Conservation (phyloP, 139 green algal species). For the Coccomyxa sp. region DNA sequence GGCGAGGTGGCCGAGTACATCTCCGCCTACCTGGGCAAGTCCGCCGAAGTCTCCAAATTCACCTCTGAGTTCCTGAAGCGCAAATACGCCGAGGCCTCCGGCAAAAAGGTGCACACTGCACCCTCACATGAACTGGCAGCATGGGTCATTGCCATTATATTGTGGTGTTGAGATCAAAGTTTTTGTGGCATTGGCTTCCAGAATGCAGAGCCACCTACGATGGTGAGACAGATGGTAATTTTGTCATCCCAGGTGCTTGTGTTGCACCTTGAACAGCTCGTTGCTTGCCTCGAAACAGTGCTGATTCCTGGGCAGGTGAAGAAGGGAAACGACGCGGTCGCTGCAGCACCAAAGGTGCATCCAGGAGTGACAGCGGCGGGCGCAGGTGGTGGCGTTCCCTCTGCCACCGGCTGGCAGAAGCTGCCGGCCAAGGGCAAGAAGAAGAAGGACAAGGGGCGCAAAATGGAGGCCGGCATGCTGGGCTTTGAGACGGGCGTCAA, state of each 20-base stretch:
- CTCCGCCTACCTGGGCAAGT: slow-evolving; percentile 55
- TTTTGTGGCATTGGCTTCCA: too few relatives aligned
- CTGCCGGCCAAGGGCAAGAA: slow-evolving; percentile 26
- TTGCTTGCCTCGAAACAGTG: too few relatives aligned
- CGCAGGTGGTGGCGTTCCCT: background rate
- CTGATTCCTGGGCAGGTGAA: background rate
- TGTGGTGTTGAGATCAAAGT: too few relatives aligned
- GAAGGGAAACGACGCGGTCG: background rate
- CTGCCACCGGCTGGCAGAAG: slow-evolving; percentile 25
- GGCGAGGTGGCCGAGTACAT: slow-evolving; percentile 77
- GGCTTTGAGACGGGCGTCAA: slow-evolving; percentile 36
- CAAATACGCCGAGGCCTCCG: slow-evolving; percentile 38
- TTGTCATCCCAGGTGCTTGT: too few relatives aligned
- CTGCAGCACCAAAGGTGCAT: background rate
- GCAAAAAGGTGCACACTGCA: slow-evolving; percentile 2
- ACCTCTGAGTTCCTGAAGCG: slow-evolving; percentile 76
- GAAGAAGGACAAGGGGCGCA: slow-evolving; percentile 44
- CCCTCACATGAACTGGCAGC: too few relatives aligned
- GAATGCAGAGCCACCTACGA: too few relatives aligned
- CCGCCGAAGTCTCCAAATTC: slow-evolving; percentile 60
- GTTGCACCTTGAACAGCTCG: too few relatives aligned
- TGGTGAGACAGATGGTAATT: too few relatives aligned
- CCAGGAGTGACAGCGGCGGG: background rate
- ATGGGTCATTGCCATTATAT: too few relatives aligned
- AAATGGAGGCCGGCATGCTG: slow-evolving; percentile 27